A percentile compares a stretch with the other conserved stretches of the same genome.
Conservation (phyloP, 257 asterid genomes). For the Nicotiana tomentosiformis region DNA sequence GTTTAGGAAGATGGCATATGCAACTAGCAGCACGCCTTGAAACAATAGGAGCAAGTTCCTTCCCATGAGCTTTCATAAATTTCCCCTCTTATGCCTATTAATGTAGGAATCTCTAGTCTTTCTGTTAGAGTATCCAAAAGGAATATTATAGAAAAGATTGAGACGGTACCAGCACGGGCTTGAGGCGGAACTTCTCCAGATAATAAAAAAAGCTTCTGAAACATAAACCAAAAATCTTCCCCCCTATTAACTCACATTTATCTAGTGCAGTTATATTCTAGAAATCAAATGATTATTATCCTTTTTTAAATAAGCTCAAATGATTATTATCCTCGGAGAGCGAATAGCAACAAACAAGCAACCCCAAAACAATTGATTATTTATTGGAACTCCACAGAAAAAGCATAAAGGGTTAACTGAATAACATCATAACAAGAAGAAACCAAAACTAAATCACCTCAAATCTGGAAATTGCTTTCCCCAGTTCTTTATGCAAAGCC, state of each 20-base stretch:
- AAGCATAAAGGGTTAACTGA: neutral
- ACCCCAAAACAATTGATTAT: neutral
- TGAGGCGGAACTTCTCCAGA: neutral
- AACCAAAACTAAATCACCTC: conserved; percentile 42
- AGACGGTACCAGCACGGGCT: neutral
- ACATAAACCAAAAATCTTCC: neutral
- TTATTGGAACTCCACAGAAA: neutral
- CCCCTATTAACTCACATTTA: neutral
- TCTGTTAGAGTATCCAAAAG: neutral
- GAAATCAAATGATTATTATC: neutral
- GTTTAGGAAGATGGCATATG: neutral
- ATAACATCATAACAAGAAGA: neutral
- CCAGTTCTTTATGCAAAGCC: conserved; percentile 58
- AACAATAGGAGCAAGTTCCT: neutral
- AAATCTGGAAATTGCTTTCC: conserved; percentile 61
- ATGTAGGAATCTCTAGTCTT: neutral
- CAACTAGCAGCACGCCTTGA: neutral
- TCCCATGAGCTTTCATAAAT: neutral
- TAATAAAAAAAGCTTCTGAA: neutral
- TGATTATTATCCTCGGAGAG: neutral
- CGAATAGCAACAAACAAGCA: neutral
- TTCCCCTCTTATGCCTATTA: neutral
- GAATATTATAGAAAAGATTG: neutral
- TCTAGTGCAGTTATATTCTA: neutral
- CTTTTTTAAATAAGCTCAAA: neutral